These are phyloP conservation scores for Alliaria petiolata DNA, from an alignment of 345 rosid genomes.

Conservation along the genomic window DNA sequence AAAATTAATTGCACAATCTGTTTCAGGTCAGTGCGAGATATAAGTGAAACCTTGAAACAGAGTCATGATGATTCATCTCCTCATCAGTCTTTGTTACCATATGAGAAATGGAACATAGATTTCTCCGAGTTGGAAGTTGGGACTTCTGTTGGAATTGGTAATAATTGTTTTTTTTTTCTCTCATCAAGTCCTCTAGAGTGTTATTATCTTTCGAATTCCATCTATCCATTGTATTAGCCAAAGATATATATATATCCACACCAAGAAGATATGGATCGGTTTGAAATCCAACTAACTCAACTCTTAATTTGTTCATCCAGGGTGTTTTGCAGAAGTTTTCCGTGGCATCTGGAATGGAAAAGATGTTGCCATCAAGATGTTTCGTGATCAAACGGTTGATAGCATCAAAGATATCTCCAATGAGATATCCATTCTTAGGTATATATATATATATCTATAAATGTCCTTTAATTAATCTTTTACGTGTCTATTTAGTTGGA, in stretches of 20 bases:
- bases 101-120: conserved; percentile 72
- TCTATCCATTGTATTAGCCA: too few species aligned
- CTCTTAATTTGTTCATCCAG: conserved; percentile 30
- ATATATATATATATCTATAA: not conserved
- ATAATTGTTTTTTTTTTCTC: too few species aligned
- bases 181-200: too few species aligned
- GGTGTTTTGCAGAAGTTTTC: conserved; percentile 74
- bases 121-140: conserved; percentile 72
- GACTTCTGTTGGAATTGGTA: conserved; percentile 77
- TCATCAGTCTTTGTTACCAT: conserved; percentile 61
- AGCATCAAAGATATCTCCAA: conserved; percentile 81
- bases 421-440: conserved; percentile 88
- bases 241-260: too few species aligned
- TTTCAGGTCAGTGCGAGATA: conserved; percentile 70
- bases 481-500: not conserved
- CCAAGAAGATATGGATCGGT: not conserved
- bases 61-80: conserved; percentile 46
- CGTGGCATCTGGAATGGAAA: conserved; percentile 87
- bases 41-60: conserved; percentile 68
- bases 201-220: too few species aligned
- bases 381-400: conserved; percentile 69
- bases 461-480: not conserved
- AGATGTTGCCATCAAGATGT: conserved; percentile 83
- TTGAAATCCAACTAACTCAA: not conserved
- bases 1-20: not conserved